phyloP scores from a whole-genome alignment of 1,139 yeast genomes.

The Yamadazyma aaseri region DNA sequence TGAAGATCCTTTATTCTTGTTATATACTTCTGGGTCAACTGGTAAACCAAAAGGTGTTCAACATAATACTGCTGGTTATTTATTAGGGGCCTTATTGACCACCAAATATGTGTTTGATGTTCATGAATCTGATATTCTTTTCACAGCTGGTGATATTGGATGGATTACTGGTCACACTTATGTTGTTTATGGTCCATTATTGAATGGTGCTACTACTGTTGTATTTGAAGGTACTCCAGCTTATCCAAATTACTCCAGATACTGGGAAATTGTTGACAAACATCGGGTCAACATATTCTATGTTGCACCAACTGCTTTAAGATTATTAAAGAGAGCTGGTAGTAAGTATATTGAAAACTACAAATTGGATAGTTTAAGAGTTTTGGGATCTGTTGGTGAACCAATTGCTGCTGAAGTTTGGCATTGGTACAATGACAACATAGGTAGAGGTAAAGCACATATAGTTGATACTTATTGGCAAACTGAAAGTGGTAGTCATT shows the following conservation, averaged over 20 bases:
- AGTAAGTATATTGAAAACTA: slow-evolving; percentile 79
- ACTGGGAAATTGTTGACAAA: slow-evolving; percentile 94
- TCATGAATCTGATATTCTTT: slow-evolving; percentile 81
- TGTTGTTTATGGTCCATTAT: slow-evolving; percentile 90
- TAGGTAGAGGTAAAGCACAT: slow-evolving; percentile 85
- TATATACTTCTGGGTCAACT: slow-evolving; percentile 95
- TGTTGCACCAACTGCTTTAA: slow-evolving; percentile 97
- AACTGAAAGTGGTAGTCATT: slow-evolving; percentile 96
- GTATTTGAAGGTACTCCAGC: slow-evolving; percentile 98
- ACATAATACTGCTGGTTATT: slow-evolving; percentile 91
- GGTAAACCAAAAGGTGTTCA: slow-evolving; percentile 99
- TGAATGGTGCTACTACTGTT: slow-evolving; percentile 85
- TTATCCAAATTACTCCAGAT: slow-evolving; percentile 93
- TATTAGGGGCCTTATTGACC: slow-evolving; percentile 92
- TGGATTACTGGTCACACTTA: slow-evolving; percentile 99
- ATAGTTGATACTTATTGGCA: slow-evolving; percentile 98
- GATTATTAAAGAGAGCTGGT: slow-evolving; percentile 94
- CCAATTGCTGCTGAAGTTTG: slow-evolving; percentile 97
- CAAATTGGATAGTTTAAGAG: slow-evolving; percentile 87
- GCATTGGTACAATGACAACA: slow-evolving; percentile 96
- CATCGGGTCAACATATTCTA: slow-evolving; percentile 95
- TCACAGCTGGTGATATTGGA: slow-evolving; percentile 98
- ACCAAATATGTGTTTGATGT: slow-evolving; percentile 92
- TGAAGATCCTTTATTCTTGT: slow-evolving; percentile 90
- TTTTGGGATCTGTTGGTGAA: slow-evolving; percentile 97